Conservation (phyloP, 768 basidiomycete genomes). For the Russula emetica region DNA sequence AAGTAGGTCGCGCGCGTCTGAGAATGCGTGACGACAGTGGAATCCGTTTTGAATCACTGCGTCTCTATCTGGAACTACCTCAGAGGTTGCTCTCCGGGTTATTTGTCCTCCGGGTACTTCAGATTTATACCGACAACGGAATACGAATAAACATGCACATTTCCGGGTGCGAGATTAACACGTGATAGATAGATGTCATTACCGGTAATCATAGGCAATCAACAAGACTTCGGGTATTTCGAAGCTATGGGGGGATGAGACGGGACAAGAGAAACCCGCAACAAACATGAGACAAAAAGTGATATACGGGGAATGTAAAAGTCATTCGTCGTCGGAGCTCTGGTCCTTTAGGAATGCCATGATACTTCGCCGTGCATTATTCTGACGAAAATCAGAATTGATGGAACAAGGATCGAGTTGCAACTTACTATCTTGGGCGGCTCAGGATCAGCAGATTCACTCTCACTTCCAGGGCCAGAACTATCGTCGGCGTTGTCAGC, state of each 20-base stretch:
- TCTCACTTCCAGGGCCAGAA: slow-evolving; percentile 34
- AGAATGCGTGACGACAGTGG: neutral
- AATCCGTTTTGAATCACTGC: neutral
- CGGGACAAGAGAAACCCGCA: neutral
- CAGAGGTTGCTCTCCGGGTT: neutral
- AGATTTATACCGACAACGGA: neutral
- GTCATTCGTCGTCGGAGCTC: slow-evolving; percentile 55
- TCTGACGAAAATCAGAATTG: slow-evolving; percentile 30
- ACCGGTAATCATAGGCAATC: neutral
- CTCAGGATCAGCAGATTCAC: slow-evolving; percentile 9
- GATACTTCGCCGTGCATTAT: slow-evolving; percentile 54
- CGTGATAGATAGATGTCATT: neutral
- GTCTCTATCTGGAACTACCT: too few species aligned
- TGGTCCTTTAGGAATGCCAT: slow-evolving; percentile 69
- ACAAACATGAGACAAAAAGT: neutral
- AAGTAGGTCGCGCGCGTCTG: neutral
- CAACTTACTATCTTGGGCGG: slow-evolving; percentile 14
- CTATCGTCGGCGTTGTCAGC: slow-evolving; percentile 36
- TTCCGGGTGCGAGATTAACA: neutral
- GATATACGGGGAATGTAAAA: neutral
- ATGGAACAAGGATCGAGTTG: neutral
- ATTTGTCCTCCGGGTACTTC: neutral
- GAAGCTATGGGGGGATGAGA: neutral
- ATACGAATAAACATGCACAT: slow-evolving; percentile 7
- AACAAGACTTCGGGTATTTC: neutral